Evolutionary conservation across 2,329 filamentous ascomycete species (phyloP).

Genomic region (Venturia pyrina): DNA sequence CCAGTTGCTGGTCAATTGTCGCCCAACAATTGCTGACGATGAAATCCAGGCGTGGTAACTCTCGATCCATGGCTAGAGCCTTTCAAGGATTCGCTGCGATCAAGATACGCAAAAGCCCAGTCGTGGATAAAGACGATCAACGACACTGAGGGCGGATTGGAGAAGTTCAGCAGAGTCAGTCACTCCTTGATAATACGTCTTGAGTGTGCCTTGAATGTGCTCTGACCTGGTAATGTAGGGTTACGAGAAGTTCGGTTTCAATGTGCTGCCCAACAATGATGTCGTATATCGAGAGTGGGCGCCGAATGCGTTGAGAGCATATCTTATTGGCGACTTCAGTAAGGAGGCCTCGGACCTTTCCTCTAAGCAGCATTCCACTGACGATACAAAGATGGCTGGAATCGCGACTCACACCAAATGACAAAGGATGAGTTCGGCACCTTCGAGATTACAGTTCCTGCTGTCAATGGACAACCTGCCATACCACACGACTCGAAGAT

Average conservation of each 20-base stretch:
- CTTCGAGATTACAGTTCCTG: constrained; percentile 71
- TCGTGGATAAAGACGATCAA: constrained; percentile 81
- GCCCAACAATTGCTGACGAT: not conserved
- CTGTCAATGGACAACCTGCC: constrained; percentile 60
- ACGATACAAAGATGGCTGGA: constrained; percentile 63
- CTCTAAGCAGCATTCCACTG: constrained; percentile 11
- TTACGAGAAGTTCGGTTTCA: constrained; percentile 77
- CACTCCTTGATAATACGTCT: not conserved
- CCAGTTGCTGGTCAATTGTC: constrained; percentile 13
- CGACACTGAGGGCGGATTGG: constrained; percentile 74
- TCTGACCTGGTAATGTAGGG: constrained; percentile 47
- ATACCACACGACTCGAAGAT: constrained; percentile 93
- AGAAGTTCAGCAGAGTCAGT: constrained; percentile 76
- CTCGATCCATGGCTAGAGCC: constrained; percentile 86
- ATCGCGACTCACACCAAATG: constrained; percentile 76
- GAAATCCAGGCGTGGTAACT: constrained; percentile 61
- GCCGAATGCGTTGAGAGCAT: constrained; percentile 75
- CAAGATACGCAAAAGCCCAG: constrained; percentile 68
- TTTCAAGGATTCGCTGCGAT: constrained; percentile 66
- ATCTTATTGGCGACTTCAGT: constrained; percentile 93
- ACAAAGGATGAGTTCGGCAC: constrained; percentile 75
- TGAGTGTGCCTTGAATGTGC: not conserved
- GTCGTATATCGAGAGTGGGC: constrained; percentile 95
- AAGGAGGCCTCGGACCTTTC: constrained; percentile 23
- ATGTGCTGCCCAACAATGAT: constrained; percentile 69